Base-by-base conservation (phyloP, 192 early-diverging fungal species). In the Linnemannia schmuckeri region DNA sequence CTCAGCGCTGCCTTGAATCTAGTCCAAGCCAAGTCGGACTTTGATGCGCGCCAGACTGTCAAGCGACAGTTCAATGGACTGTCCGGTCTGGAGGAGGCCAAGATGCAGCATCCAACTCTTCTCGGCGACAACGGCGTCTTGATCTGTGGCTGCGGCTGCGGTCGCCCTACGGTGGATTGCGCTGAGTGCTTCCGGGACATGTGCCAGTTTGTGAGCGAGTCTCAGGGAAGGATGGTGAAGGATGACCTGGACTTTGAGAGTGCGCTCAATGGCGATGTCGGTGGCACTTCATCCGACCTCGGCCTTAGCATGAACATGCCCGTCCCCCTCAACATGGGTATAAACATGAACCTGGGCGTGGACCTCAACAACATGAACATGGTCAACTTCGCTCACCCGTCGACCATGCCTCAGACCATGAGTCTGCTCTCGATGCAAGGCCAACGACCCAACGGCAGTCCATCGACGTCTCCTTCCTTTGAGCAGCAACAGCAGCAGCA, bases 71-170 rank as follows among this genome's bases (percentile, higher is more conserved):
- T 80, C 27, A 80, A 42, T 17, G 76, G 75, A 38, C 72, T 78
- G 20, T 52, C 79, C 27, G 72, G 85, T 42, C 35, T 78, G 47
- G 76, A 81, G 13, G 42, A 79, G 4, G 75, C 76, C 57, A 80
- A 81, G 73, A 87, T 78, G 79, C 85, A 87, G 44, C 85, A 87
- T 27, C 85, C 85, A 3, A 87, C 80, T 0, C 76, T 78, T 15
- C 37, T 87, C 5, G 70, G 85, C 3, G 76, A 87, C 13, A 77
- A 81, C 33, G 85, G 85, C 40, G 85, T 81, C 47, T 41, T 87
- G 72, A 87, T 87, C 33, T 87, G 85, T 52, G 85, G 85, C n/a
- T 87, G 85, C 63, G 85, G 85, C 12, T 87, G 85, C 57, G 85
- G 85, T 47, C 85, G 85, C 17, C 85, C 85, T 3, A 87, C 85